phyloP scores from a whole-genome alignment of 176 grass and related monocot genomes.

The Musa acuminata region DNA sequence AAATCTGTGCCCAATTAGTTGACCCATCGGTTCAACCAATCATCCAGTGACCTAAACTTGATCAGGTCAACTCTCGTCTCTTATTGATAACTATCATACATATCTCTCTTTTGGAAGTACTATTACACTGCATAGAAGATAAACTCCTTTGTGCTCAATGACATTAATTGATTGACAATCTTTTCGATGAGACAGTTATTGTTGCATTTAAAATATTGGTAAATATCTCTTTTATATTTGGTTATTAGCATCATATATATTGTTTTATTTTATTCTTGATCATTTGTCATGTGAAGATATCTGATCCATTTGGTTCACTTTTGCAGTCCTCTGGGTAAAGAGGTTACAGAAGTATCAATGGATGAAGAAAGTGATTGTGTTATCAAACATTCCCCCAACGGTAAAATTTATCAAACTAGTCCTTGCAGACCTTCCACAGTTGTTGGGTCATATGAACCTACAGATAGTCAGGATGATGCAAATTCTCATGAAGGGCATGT shows the following conservation, averaged over 20 bases:
- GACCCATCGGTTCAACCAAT: no score
- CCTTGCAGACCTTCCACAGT: background rate
- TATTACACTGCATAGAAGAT: no score
- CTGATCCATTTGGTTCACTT: background rate
- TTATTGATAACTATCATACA: no score
- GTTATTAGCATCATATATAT: background rate
- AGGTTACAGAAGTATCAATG: slow-evolving; percentile 42
- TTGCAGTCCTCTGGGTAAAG: slow-evolving; percentile 54
- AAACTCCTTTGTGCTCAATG: no score
- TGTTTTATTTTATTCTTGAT: background rate
- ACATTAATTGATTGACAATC: no score
- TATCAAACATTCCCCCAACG: slow-evolving; percentile 33
- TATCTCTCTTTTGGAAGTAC: no score
- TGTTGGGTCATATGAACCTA: background rate
- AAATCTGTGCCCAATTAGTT: no score
- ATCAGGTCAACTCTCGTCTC: no score
- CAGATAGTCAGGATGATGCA: slow-evolving; percentile 1
- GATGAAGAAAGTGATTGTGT: slow-evolving; percentile 57
- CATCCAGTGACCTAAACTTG: no score
- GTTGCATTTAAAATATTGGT: no score
- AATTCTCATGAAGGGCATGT: background rate
- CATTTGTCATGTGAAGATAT: background rate
- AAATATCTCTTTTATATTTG: background rate
- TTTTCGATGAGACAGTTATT: no score
- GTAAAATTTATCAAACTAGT: slow-evolving; percentile 17